Conservation (phyloP, 2,329 filamentous ascomycete genomes). For the Ciborinia camelliae region DNA sequence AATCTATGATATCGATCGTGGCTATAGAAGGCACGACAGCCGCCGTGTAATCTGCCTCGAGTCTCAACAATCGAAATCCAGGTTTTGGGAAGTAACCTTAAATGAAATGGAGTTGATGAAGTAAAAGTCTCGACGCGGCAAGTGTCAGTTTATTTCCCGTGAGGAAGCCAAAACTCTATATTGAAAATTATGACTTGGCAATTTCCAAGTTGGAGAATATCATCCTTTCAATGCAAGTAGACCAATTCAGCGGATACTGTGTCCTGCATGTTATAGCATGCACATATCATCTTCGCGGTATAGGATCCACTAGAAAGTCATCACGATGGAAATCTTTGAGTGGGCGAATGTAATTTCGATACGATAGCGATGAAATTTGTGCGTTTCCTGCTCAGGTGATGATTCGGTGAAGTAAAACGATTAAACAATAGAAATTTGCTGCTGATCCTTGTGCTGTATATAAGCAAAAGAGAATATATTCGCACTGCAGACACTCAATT, state of each 20-base stretch:
- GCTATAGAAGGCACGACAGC: constrained; percentile 1
- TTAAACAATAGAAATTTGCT: neutral
- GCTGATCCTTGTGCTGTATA: neutral
- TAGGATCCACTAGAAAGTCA: neutral
- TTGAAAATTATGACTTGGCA: neutral
- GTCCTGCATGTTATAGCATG: neutral
- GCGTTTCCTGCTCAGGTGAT: neutral
- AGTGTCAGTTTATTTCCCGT: neutral
- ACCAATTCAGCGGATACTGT: neutral
- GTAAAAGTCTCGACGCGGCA: neutral
- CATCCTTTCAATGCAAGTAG: neutral
- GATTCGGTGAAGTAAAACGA: neutral
- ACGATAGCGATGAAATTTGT: neutral
- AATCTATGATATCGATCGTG: neutral
- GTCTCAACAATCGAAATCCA: neutral
- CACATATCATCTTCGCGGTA: neutral
- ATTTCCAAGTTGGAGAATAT: neutral
- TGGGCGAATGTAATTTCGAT: neutral
- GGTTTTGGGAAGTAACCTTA: neutral
- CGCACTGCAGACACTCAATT: neutral
- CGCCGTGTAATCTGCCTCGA: neutral
- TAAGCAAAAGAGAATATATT: neutral
- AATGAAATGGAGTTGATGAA: neutral
- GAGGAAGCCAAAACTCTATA: neutral
- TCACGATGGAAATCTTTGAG: neutral